Conservation (phyloP, 108 stramenopile genomes). For the Cylindrotheca fusiformis region DNA sequence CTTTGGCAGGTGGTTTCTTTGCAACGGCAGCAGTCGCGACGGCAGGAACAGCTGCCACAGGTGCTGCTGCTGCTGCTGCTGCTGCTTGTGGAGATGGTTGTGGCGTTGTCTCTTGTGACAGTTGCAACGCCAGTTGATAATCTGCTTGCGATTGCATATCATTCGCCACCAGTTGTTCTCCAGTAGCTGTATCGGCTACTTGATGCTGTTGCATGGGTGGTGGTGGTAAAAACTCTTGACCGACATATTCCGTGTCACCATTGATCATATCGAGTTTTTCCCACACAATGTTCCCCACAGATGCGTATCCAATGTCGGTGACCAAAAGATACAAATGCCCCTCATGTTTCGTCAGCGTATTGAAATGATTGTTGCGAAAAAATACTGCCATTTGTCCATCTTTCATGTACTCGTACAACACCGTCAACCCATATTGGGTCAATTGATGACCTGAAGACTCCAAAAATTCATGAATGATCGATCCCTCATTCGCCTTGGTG, state of each 20-base stretch:
- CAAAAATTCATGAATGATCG: conserved; percentile 66
- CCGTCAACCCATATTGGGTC: conserved; percentile 80
- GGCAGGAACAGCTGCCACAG: neutral
- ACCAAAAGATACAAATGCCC: conserved; percentile 79
- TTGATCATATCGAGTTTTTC: conserved; percentile 88
- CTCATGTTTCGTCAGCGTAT: conserved; percentile 85
- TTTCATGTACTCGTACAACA: conserved; percentile 68
- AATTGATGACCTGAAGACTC: conserved; percentile 76
- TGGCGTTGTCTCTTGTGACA: conserved; percentile 32
- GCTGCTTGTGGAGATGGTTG: neutral
- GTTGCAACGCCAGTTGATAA: conserved; percentile 67
- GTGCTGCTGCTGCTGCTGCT: conserved; percentile 5
- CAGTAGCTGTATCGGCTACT: conserved; percentile 34
- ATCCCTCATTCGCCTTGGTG: conserved; percentile 43
- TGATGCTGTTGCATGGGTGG: conserved; percentile 25
- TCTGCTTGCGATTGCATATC: conserved; percentile 56
- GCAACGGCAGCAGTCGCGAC: neutral
- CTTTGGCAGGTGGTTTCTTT: neutral
- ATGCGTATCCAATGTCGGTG: conserved; percentile 92
- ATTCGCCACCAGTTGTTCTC: conserved; percentile 55
- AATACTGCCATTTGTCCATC: conserved; percentile 83
- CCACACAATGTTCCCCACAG: conserved; percentile 82
- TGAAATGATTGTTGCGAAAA: conserved; percentile 98
- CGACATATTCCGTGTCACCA: conserved; percentile 82
- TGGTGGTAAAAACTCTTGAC: conserved; percentile 44